Evolutionary conservation across 352 stramenopile genomes (phyloP), one percentile per base, ranked within the genome.

Genomic region (Pythium brachiatum): DNA sequence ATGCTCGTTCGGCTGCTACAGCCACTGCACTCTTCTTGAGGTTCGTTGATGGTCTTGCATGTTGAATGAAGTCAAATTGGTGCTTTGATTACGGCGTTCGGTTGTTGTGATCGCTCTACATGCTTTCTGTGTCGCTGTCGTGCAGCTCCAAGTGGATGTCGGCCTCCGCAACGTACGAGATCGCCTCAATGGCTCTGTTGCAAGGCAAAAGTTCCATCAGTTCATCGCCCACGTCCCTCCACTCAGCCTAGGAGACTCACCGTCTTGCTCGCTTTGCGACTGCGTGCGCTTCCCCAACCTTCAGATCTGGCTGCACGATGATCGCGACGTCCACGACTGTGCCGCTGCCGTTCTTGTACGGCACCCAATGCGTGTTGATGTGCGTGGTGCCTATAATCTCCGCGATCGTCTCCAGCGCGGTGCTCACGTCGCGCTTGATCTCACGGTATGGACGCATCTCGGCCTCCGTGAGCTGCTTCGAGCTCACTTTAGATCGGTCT

Each of bases 121-220:
- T 46, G 13, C 41, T 25, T 32, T 66, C 59, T 3, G 50, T 9
- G 38, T 67, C 60, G 54, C 62, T 68, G 53, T 68, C 47, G 23
- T 63, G 75, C 6, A 94, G 76, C 60, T 94, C 85, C n/a, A 94
- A 55, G 57, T 94, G 85, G 50, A 94, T 92, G 48, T 94, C 85
- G 2, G 85, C 85, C 53, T 90, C 78, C 0, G 78, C 76, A 16
- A 94, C 83, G 51, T 92, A 94, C 32, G 83, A 64, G 41, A 94
- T 89, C 16, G 70, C 65, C 71, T 94, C 85, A 32, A 94, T 91
- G 7, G 83, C 77, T 76, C 85, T 94, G 53, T 47, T n/a, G 27
- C 20, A 43, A 41, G 16, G 52, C 50, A 9, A 56, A 32, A 44
- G 5, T 9, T 13, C 11, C 18, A 11, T 26, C 13, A 56, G 18